Evolutionary conservation across 2,329 filamentous ascomycete genomes (phyloP).

Genomic region (Ceratocystis lukuohia): DNA sequence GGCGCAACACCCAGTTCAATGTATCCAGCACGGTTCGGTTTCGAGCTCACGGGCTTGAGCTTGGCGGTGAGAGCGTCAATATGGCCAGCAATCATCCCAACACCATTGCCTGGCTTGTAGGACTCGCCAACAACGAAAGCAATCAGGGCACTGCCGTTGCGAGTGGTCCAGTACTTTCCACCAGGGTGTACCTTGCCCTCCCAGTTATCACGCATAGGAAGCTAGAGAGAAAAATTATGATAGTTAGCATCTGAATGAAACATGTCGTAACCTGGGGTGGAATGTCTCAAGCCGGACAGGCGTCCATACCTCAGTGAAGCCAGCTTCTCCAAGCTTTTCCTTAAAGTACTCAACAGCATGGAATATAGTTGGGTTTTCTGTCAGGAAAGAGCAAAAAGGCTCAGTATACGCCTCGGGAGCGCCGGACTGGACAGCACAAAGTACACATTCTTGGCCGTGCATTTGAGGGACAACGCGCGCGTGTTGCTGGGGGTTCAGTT

Average conservation of each 20-base stretch:
- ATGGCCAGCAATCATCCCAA: conserved; percentile 81
- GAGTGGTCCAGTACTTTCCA: conserved; percentile 77
- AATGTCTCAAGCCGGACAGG: background rate
- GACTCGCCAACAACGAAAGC: conserved; percentile 70
- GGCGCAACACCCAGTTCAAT: conserved; percentile 82
- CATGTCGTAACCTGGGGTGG: background rate
- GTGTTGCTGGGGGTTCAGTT: conserved; percentile 20
- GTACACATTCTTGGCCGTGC: conserved; percentile 25
- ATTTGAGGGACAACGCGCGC: conserved; percentile 13
- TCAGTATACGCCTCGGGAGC: conserved; percentile 57
- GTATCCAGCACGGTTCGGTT: conserved; percentile 75
- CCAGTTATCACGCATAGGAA: conserved; percentile 74
- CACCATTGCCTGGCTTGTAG: conserved; percentile 73
- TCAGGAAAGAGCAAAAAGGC: conserved; percentile 79
- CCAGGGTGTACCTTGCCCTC: conserved; percentile 54
- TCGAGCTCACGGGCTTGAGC: conserved; percentile 78
- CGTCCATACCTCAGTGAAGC: conserved; percentile 53
- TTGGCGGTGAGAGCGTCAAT: conserved; percentile 84
- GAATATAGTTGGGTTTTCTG: conserved; percentile 82
- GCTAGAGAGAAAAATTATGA: conserved; percentile 29
- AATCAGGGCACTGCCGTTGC: conserved; percentile 75
- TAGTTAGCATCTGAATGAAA: conserved; percentile 18
- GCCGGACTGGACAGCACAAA: conserved; percentile 30
- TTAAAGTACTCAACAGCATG: conserved; percentile 75
- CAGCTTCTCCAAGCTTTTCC: conserved; percentile 53